These are phyloP conservation scores for Quillaja saponaria DNA, from an alignment of 306 rosid genomes.

Conservation along the genomic window DNA sequence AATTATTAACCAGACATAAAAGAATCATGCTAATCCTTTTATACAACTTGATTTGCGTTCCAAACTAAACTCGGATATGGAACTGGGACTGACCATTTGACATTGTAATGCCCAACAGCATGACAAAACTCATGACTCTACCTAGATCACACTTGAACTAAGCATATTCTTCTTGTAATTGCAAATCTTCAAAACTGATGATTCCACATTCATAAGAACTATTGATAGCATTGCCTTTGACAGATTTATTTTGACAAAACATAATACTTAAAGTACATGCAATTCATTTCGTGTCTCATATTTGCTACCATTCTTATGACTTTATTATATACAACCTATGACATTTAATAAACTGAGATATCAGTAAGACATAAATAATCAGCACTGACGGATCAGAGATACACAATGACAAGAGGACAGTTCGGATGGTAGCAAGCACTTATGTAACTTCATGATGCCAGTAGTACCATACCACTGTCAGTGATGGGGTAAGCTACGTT, in stretches of 20 bases:
- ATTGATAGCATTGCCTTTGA: not conserved
- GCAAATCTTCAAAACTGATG: not conserved
- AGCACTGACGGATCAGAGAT: not conserved
- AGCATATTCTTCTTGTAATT: not conserved
- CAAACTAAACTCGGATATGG: not conserved
- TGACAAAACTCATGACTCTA: not conserved
- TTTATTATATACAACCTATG: not conserved
- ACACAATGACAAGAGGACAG: not conserved
- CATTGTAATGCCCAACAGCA: not conserved
- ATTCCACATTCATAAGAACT: not conserved
- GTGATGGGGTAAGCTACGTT: not conserved
- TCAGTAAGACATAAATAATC: not conserved
- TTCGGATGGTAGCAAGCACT: too few species aligned
- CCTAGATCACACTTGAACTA: not conserved
- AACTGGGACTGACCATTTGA: not conserved
- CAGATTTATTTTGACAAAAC: not conserved
- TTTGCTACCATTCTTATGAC: not conserved
- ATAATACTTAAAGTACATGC: not conserved
- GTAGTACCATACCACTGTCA: not conserved
- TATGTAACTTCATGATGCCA: not conserved
- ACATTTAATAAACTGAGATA: not conserved
- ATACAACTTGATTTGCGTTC: not conserved
- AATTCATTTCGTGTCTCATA: not conserved
- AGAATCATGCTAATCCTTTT: not conserved
- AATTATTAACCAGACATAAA: not conserved